Base-by-base conservation (phyloP, 2,329 filamentous ascomycete genomes). In the Xylariales sp. region DNA sequence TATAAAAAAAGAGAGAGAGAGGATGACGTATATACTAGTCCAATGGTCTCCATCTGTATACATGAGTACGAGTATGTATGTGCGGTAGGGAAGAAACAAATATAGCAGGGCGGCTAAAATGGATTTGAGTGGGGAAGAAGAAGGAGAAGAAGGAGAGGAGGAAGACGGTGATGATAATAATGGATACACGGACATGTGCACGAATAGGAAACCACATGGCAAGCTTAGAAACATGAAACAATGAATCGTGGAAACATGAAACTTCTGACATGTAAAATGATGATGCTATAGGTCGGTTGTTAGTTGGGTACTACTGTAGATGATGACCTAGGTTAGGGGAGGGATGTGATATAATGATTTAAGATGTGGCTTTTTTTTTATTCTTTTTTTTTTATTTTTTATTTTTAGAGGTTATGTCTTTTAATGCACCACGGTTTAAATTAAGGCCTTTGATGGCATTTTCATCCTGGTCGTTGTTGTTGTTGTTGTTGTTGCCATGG, bases 171-270 rank as follows among this genome's bases (percentile, higher is more conserved):
- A 23, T 23, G 23, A 23, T 23, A 23, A 23, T 23, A 62, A 36
- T 16, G 16, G n/a, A 61, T 52, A 12, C 12, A 62, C 45, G 52
- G 52, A 23, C 9, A 43, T 12, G 41, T 61, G 52, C 39, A 48
- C 58, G 52, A 28, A 32, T 12, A 30, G 32, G 55, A 64, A 61
- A 63, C 36, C 63, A 63, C 69, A 73, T 64, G 73, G 73, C 70
- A 65, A 43, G 65, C 46, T 18, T 50, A 8, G 39, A 41, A 53
- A 39, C 18, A 12, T 54, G 62, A 64, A 63, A 65, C 58, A 64
- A 64, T 70, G 70, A 74, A 73, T 72, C 67, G 71, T 71, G 69
- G 73, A 73, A 75, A 67, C 52, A 62, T 67, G 65, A 70, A 70
- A 70, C 56, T 41, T 41, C 9, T 14, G 39, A 59, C 41, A 41